Conservation (phyloP, 768 basidiomycete genomes). For the Russula dissimulans region DNA sequence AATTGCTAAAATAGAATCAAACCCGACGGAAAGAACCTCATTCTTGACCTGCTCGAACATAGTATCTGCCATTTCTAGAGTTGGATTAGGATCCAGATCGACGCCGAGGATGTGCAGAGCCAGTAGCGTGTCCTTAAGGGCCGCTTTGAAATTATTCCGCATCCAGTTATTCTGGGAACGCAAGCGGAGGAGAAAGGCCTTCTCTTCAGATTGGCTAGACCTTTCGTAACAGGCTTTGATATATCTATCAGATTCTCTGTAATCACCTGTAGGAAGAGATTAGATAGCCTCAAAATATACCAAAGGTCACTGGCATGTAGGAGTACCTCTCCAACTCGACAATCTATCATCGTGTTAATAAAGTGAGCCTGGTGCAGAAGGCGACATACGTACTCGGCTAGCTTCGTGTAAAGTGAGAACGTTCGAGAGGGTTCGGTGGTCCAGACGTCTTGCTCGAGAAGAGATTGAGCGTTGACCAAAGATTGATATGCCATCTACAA, state of each 20-base stretch:
- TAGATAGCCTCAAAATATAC: background rate
- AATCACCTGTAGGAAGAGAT: conserved; percentile 37
- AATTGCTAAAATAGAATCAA: conserved; percentile 55
- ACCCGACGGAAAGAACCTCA: conserved; percentile 59
- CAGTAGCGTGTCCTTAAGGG: conserved; percentile 47
- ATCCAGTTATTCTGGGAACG: conserved; percentile 59
- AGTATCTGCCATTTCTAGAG: conserved; percentile 44
- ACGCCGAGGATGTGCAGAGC: conserved; percentile 57
- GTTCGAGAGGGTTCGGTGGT: conserved; percentile 37
- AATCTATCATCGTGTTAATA: conserved; percentile 31
- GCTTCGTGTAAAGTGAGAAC: conserved; percentile 43
- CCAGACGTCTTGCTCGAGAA: conserved; percentile 51
- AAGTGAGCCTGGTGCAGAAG: background rate
- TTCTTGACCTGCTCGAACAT: conserved; percentile 66
- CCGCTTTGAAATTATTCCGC: conserved; percentile 44
- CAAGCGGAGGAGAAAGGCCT: conserved; percentile 45
- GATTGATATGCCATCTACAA: conserved; percentile 52
- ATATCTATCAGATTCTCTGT: conserved; percentile 41
- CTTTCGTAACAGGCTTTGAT: conserved; percentile 47
- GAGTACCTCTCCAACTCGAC: conserved; percentile 53
- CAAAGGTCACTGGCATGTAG: background rate
- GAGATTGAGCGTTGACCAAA: conserved; percentile 47
- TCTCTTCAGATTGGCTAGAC: conserved; percentile 42
- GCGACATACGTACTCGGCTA: conserved; percentile 48
- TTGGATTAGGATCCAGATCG: conserved; percentile 46